Base-by-base conservation (phyloP, 306 rosid species). In the Cicer arietinum region DNA sequence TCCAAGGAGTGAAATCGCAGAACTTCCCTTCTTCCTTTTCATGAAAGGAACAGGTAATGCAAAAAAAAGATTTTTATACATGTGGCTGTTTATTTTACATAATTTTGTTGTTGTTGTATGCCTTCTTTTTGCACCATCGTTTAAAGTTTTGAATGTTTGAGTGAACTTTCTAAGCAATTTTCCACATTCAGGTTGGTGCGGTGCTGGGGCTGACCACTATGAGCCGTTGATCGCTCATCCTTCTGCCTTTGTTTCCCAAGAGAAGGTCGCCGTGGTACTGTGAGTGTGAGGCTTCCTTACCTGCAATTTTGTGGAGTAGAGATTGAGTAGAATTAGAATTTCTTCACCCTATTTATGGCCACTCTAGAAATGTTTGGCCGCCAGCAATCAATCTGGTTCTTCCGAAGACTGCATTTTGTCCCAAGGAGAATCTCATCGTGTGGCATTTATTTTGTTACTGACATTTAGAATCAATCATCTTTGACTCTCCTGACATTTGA, bases 41-140 rank as follows among this genome's bases (percentile, higher is more conserved):
- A 94, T 94, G 99, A 94, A 92, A 89, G 99, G 99, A 86, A 94
- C 99, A 87, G 97, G 98, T 94, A 86, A 83, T 11, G 61, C 51
- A 62, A 74, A 70, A 69, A 76, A 13, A 6, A 0, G 37, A 9
- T 17, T 67, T 11, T 20, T 8, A 25, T 25, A 25, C 30, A 25
- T 25, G 30, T 25, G 30, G 30, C 30, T 25, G 30, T 25, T 25
- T 25, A 25, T 25, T 25, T 25, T 2, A 1, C 30, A 25, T 25
- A 25, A 25, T 25, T 25, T 25, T 25, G 30, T 25, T 25, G 22
- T 4, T 8, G 62, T 56, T 10, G 1, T 6, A 1, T 10, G 3
- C 17, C 44, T 60, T 7, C 25, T 7, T 67, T 69, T 68, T 40
- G 40, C 48, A 47, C 8, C 4, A 4, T 35, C 13, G 59, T 40